Evolutionary conservation across 192 early-diverging fungal species (phyloP), one percentile per base, ranked within the genome.

Genomic region (Umbelopsis sp.): DNA sequence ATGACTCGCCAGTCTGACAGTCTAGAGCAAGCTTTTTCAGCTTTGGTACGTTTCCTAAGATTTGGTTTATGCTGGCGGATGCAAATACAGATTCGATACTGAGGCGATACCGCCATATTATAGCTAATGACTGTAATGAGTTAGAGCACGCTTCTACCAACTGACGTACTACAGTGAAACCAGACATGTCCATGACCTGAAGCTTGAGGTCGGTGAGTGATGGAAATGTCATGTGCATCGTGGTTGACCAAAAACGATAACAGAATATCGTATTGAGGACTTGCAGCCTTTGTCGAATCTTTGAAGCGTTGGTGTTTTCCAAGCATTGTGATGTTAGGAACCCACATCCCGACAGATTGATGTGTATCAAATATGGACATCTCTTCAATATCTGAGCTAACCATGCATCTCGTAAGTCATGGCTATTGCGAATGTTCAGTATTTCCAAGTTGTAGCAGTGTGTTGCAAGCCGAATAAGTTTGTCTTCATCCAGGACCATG

Each of bases 361-460:
- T 34, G 3, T 62, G 56, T 17, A 32, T 62, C 12, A 62, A 4
- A 62, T 34, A n/a, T 34, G 56, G 56, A 17, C 56, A 62, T 36
- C 17, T 17, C 16, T 62, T 32, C 4, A 62, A 32, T 14, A 62
- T 62, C 26, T 62, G 29, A 22, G 14, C 26, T 2, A 62, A 11
- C 56, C 56, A 62, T 9, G 32, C 29, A 34, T 62, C 56, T 29
- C 56, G 56, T 20, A 62, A 3, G 17, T 62, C 56, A 32, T 62
- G 56, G 31, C 56, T 62, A 32, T 62, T 62, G 16, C 56, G 56
- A 20, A 62, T n/a, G 29, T 62, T 62, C 11, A 62, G 31, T 0
- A 36, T 32, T 62, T 62, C 56, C 56, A 62, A 34, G 56, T 62
- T 62, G 31, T 62, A 31, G 17, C 31, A 62, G 31, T 62, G 56